A percentile compares a stretch with the other conserved stretches of the same genome.
These are phyloP conservation scores for Heritiera littoralis DNA, from an alignment of 345 rosid species.

Conservation along the genomic window DNA sequence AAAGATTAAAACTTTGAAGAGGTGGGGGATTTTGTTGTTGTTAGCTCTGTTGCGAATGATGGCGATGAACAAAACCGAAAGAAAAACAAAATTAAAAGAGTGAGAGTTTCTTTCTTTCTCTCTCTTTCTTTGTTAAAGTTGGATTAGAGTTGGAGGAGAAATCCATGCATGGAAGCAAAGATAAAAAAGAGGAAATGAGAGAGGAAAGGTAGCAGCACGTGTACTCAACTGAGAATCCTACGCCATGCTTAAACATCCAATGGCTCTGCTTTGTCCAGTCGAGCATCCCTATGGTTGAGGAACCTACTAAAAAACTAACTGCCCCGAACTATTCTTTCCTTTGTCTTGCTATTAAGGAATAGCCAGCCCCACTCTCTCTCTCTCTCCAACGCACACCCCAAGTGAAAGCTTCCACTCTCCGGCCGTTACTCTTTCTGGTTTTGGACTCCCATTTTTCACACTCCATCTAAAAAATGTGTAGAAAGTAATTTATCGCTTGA, in stretches of 20 bases:
- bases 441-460: too few relatives aligned
- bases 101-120: neutral
- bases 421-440: neutral
- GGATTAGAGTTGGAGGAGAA: slow-evolving; percentile 55
- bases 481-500: too few relatives aligned
- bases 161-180: slow-evolving; percentile 72
- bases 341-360: slow-evolving; percentile 35
- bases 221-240: slow-evolving; percentile 47
- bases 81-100: neutral
- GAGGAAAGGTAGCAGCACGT: slow-evolving; percentile 39
- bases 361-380: neutral
- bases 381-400: slow-evolving; percentile 10
- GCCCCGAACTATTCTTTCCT: slow-evolving; percentile 46
- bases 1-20: slow-evolving; percentile 29
- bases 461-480: too few relatives aligned
- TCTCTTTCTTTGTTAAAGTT: neutral
- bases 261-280: slow-evolving; percentile 22
- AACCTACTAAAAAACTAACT: slow-evolving; percentile 21
- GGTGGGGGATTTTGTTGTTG: neutral
- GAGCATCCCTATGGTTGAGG: slow-evolving; percentile 18
- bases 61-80: slow-evolving; percentile 37
- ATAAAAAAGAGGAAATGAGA: slow-evolving; percentile 22
- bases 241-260: slow-evolving; percentile 36
- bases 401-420: slow-evolving; percentile 31
- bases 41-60: slow-evolving; percentile 38